Base-by-base conservation (phyloP, 148 eudicot species). In the Cornus kousa region DNA sequence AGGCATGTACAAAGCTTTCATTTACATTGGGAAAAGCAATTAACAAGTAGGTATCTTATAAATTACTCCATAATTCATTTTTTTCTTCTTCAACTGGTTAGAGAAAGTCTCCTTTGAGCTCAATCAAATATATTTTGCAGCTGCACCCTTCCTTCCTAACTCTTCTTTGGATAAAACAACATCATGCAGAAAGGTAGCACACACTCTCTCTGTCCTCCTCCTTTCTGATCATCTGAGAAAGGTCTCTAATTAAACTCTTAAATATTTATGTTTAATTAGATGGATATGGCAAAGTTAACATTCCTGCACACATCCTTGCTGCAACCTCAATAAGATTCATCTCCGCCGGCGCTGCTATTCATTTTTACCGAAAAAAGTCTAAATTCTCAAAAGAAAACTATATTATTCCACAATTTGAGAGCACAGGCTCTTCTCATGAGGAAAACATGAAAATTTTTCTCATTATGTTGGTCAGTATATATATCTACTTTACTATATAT, bases 401-500 rank as follows among this genome's bases (percentile, higher is more conserved):
- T 11, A 65, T 91, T 53, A 86, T 81, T 65, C 98, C 98, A 37
- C 23, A 46, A 39, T 46, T 91, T 2, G 74, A 83, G 28, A 71
- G 75, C 60, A 77, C 80, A 2, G 94, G 86, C 48, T 92, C 98
- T 16, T 87, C 94, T 37, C 91, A 90, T 24, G 77, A 75, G 93
- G 85, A 35, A 89, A 74, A n/a, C 86, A 91, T 64, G 98, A 95
- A 73, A 93, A 82, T 74, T 95, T 95, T 83, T 91, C 98, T 72
- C 85, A 86, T 67, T 95, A 95, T 84, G 93, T 93, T 83, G 98
- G 98, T 92, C 90, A 66, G 74, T 62, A 14, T 46, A 55, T 55
- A 55, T 2, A 14, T 10, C 11, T 14, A 8, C 2, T 14, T 55
- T 5, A 10, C 2, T 14, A 43, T 7, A 43, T 43, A 43, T 7